Base-by-base conservation (phyloP, 805 yeast genomes). In the Cyberlindnera mississippiensis region DNA sequence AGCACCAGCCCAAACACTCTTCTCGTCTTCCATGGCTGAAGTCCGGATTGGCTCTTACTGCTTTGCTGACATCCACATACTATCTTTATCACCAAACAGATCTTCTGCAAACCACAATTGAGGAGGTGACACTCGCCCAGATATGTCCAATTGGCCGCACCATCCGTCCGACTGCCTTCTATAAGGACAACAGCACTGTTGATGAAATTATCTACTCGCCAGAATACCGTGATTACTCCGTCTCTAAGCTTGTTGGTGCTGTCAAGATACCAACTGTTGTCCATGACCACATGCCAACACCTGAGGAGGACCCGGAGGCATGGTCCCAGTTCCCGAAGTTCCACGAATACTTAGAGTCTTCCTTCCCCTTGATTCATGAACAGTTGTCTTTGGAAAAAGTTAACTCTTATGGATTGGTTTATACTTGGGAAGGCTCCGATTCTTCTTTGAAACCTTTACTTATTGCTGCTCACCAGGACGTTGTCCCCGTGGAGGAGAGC, bases 391-490 rank as follows among this genome's bases (percentile, higher is more conserved):
- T 81, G 16, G 77, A 72, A 41, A 69, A 62, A 20, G 74, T 83
- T 39, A 83, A 84, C 57, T 68, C 75, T 4, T 74, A 75, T 47
- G 88, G 85, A 1, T 62, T 86, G 38, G 68, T 86, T 2, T 71
- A 68, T 57, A 79, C 85, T 17, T 76, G 86, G 76, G 54, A 68
- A 44, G 93, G 95, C 3, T 57, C 73, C 4, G 52, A 73, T 37
- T 20, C 51, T 4, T 41, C 56, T 4, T 62, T 80, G 47, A 80
- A 82, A 55, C 95, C 95, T 11, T 50, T 80, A 14, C 55, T 86
- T 60, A 64, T 85, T 38, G 74, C 82, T 52, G 90, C 89, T 1
- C 95, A 86, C 56, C 83, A 78, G 59, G 95, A 85, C 56, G 85
- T 81, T 7, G 95, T 85, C 16, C 95, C 95, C 1, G 82, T 84